Percentiles rank a stretch among this genome's conserved stretches.
Evolutionary conservation across 129 eudicot species (phyloP).

Genomic region (Erigeron canadensis): DNA sequence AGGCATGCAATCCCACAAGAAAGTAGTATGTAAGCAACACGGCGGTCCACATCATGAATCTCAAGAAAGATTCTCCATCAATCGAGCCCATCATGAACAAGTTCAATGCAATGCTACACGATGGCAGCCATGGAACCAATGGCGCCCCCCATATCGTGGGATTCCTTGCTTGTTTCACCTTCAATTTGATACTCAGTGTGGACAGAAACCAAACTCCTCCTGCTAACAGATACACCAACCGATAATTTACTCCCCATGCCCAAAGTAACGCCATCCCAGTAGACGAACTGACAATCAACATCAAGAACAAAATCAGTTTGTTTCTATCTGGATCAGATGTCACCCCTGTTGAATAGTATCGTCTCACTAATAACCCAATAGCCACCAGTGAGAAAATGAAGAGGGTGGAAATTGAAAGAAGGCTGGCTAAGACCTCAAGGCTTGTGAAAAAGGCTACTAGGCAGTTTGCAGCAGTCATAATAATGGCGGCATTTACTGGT

Average conservation of each 20-base stretch:
- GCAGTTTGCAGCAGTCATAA: constrained; percentile 55
- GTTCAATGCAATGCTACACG: constrained; percentile 49
- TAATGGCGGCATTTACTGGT: constrained; percentile 63
- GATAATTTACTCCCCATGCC: constrained; percentile 36
- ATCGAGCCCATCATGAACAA: constrained; percentile 63
- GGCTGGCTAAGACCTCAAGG: constrained; percentile 53
- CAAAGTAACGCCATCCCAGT: constrained; percentile 38
- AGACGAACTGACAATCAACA: constrained; percentile 42
- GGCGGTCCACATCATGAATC: constrained; percentile 50
- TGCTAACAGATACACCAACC: constrained; percentile 33
- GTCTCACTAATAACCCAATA: constrained; percentile 56
- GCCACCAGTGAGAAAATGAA: constrained; percentile 63
- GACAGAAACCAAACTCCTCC: constrained; percentile 41
- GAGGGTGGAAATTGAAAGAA: constrained; percentile 65
- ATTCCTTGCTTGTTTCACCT: constrained; percentile 43
- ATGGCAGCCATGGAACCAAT: constrained; percentile 70
- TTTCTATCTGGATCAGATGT: constrained; percentile 46
- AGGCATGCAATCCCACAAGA: constrained; percentile 64
- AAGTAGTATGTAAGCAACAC: constrained; percentile 47
- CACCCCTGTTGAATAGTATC: constrained; percentile 56
- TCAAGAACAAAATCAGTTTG: constrained; percentile 40
- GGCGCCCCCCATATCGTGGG: constrained; percentile 68
- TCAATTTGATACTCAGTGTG: constrained; percentile 41
- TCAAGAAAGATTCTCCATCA: constrained; percentile 52
- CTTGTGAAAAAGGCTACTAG: constrained; percentile 62